A percentile compares a stretch with the other conserved stretches of the same genome.
phyloP scores from a whole-genome alignment of 163 green algal genomes.

The Trebouxia gelatinosa region DNA sequence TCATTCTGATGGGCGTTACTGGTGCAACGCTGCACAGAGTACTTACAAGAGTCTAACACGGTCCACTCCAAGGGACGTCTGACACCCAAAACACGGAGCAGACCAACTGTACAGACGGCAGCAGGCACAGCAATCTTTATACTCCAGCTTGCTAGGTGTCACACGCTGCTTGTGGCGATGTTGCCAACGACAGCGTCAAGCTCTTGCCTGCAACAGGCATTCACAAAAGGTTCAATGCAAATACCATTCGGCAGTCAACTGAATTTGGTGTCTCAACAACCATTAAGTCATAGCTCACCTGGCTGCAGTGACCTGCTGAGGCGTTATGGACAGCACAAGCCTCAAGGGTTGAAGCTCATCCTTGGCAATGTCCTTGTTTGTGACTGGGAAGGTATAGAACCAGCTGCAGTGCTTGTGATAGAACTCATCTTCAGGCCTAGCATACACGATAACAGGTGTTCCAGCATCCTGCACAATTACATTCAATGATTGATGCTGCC shows the following conservation, averaged over 20 bases:
- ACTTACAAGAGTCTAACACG: background rate
- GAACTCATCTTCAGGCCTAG: constrained; percentile 86
- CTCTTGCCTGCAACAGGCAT: constrained; percentile 18
- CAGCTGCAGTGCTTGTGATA: constrained; percentile 67
- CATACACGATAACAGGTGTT: constrained; percentile 65
- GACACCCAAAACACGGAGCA: too few relatives aligned
- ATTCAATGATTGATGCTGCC: too few relatives aligned
- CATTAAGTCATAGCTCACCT: too few relatives aligned
- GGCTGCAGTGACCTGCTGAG: constrained; percentile 46
- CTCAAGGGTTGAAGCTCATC: constrained; percentile 69
- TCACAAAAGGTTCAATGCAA: too few relatives aligned
- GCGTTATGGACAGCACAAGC: constrained; percentile 64
- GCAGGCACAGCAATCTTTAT: too few relatives aligned
- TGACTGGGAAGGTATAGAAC: constrained; percentile 70
- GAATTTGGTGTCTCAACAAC: too few relatives aligned
- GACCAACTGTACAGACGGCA: too few relatives aligned
- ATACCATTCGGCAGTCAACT: too few relatives aligned
- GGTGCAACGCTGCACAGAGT: constrained; percentile 13
- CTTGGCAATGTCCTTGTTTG: constrained; percentile 48
- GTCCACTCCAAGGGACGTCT: too few relatives aligned
- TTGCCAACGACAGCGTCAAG: constrained; percentile 34
- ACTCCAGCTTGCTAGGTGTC: too few relatives aligned
- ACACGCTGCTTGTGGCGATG: background rate
- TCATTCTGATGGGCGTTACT: constrained; percentile 16
- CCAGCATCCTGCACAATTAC: too few relatives aligned